These are phyloP conservation scores for Tulasnella calospora DNA, from an alignment of 768 basidiomycete species.

Conservation along the genomic window DNA sequence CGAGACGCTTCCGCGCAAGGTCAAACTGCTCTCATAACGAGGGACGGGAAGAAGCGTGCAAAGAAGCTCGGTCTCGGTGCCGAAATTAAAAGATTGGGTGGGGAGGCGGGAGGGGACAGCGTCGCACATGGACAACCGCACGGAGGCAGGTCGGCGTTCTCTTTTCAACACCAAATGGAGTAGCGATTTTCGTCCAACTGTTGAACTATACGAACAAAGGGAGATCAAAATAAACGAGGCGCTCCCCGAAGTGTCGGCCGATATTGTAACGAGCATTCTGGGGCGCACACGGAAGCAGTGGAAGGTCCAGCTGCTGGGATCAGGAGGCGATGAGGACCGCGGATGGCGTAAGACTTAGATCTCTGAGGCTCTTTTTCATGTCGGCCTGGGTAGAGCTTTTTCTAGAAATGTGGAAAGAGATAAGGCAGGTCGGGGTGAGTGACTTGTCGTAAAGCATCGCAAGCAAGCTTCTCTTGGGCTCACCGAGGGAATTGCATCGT, in stretches of 20 bases:
- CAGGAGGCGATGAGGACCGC: constrained; percentile 48
- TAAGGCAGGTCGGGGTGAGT: background rate
- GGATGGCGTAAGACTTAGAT: constrained; percentile 85
- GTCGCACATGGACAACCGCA: constrained; percentile 5
- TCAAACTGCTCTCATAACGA: background rate
- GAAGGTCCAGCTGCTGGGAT: background rate
- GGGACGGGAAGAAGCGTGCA: background rate
- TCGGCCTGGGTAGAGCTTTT: constrained; percentile 72
- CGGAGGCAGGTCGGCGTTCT: background rate
- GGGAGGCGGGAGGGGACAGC: background rate
- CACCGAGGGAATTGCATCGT: constrained; percentile 83
- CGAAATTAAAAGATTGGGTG: background rate
- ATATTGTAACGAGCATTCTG: background rate
- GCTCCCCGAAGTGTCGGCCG: background rate
- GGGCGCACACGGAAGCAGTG: background rate
- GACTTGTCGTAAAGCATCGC: background rate
- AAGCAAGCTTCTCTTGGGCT: constrained; percentile 30
- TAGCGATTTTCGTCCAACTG: background rate
- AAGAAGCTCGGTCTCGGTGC: background rate
- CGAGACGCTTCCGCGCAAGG: background rate
- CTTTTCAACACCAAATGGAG: background rate
- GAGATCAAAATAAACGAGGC: background rate
- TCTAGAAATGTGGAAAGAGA: constrained; percentile 40
- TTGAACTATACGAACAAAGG: background rate
- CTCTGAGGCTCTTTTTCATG: constrained; percentile 72